Base-by-base conservation (phyloP, 176 grass and related monocot genomes). In the Triticum monococcum region DNA sequence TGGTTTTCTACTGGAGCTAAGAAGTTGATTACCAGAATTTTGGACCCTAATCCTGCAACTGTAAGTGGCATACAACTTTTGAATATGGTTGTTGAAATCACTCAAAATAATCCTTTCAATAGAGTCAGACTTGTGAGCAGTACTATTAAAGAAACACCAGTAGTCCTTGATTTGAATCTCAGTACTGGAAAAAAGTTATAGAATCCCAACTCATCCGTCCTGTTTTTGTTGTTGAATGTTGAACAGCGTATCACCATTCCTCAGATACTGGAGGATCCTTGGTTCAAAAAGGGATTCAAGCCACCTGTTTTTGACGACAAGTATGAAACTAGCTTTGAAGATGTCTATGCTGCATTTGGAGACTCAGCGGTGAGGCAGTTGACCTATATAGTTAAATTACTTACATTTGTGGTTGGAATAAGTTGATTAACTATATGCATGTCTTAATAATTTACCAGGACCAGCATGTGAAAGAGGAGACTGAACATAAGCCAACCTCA, bases 201-300 rank as follows among this genome's bases (percentile, higher is more conserved):
- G 18, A 87, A 85, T 75, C 28, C 64, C 37, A 76, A 32, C 52
- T 91, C 63, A 88, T 23, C 9, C 76, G 10, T 1, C 2, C 48
- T 83, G 89, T 14, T 30, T 18, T 61, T 75, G 36, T 66, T 86
- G 30, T 84, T 80, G 23, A 22, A 32, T 86, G 24, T 68, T 79
- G 62, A 73, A 36, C 90, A 99, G 97, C 85, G 97, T 14, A 91
- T 96, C 78, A 94, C 80, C 63, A 99, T 99, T 87, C 20, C 94
- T 81, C 79, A 96, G 48, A 96, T 96, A 91, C 81, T 99, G 86
- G 92, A 96, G 61, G 90, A 99, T 90, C 89, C 93, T 87, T 99
- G 97, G 97, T 99, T 99, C 89, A 94, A 83, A 86, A 99, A 96
- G 88, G 94, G 90, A 76, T 93, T 96, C 80, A 99, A 87, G 31